Percentiles rank a stretch among this genome's conserved stretches.
Evolutionary conservation across 768 basidiomycete species (phyloP).

Genomic region (Megacollybia marginata): DNA sequence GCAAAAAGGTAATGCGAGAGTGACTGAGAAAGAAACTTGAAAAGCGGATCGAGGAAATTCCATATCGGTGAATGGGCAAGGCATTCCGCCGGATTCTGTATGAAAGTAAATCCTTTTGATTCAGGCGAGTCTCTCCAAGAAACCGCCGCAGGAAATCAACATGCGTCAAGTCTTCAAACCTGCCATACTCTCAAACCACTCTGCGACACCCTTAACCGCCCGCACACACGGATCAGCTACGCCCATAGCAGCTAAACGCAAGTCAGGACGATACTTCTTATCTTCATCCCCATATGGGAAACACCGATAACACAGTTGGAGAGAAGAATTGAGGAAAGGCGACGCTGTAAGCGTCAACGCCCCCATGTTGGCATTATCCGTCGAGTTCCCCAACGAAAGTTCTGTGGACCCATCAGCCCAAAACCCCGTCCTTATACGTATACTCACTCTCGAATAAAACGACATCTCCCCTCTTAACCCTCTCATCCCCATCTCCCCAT

Average conservation of each 20-base stretch:
- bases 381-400: slow-evolving; percentile 45
- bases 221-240: slow-evolving; percentile 61
- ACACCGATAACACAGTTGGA: slow-evolving; percentile 73
- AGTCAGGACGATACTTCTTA: slow-evolving; percentile 57
- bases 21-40: no score
- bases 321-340: slow-evolving; percentile 50
- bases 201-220: slow-evolving; percentile 56
- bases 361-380: slow-evolving; percentile 30
- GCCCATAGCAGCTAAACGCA: slow-evolving; percentile 42
- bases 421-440: no score
- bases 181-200: slow-evolving; percentile 72
- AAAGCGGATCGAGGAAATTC: no score
- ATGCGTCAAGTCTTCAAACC: slow-evolving; percentile 21
- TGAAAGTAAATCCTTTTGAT: no score
- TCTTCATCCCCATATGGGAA: slow-evolving; percentile 62
- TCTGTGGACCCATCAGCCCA: not conserved
- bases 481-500: slow-evolving; percentile 49
- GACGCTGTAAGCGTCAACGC: slow-evolving; percentile 59
- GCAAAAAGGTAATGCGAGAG: no score
- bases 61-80: no score
- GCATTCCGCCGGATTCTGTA: no score
- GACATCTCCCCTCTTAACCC: slow-evolving; percentile 64
- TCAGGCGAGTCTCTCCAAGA: no score
- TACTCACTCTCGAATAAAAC: slow-evolving; percentile 63
- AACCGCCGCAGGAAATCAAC: no score